Evolutionary conservation across 441 rosid species (phyloP).

Genomic region (Macaranga tanarius): DNA sequence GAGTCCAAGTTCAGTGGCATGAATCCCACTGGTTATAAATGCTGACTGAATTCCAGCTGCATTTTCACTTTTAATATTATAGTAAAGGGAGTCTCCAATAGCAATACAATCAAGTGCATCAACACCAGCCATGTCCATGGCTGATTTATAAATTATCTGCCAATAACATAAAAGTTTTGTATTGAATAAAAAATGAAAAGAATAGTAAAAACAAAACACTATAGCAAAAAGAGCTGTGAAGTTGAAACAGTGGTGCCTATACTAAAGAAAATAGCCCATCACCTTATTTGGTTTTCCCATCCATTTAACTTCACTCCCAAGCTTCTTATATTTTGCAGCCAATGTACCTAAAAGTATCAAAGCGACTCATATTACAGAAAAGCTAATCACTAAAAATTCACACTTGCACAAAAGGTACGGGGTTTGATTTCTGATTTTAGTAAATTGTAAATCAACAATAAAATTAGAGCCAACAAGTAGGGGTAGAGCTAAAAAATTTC

Average conservation of each 20-base stretch:
- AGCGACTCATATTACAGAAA: not conserved
- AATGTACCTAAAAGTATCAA: conserved; percentile 49
- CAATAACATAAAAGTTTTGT: not conserved
- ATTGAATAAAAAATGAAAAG: not conserved
- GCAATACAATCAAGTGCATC: conserved; percentile 60
- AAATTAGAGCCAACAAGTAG: not conserved
- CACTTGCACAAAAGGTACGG: not conserved
- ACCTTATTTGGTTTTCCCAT: conserved; percentile 96
- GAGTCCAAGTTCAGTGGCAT: conserved; percentile 73
- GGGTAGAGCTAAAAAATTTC: not conserved
- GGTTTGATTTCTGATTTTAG: not conserved
- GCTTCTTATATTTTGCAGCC: conserved; percentile 79
- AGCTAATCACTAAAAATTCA: not conserved
- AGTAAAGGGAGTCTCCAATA: conserved; percentile 90
- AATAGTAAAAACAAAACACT: not conserved
- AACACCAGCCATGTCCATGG: conserved; percentile 65
- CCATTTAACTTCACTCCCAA: conserved; percentile 93
- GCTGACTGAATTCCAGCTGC: conserved; percentile 69
- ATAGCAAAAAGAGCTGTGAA: not conserved
- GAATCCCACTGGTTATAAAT: conserved; percentile 77
- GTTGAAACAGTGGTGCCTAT: not conserved
- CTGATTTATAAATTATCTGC: conserved; percentile 82
- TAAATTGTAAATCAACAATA: not conserved
- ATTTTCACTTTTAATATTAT: conserved; percentile 87
- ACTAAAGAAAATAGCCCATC: not conserved